Evolutionary conservation across 2,329 filamentous ascomycete species (phyloP).

Genomic region (Chaetomiaceae sp.): DNA sequence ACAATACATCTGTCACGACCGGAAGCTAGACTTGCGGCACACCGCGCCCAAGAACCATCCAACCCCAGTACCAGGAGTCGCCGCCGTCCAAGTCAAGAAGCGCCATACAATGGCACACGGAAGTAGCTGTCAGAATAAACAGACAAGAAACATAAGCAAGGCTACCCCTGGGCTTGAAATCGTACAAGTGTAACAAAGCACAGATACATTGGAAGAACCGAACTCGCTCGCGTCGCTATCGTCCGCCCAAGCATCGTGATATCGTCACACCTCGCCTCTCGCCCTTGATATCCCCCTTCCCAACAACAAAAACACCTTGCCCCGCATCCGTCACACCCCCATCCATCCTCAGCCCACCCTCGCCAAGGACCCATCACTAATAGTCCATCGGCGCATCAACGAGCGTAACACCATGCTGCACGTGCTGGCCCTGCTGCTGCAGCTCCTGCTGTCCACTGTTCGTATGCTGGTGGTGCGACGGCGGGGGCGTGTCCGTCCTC

Average conservation of each 20-base stretch:
- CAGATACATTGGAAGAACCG: slow-evolving; percentile 3
- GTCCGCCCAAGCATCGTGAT: slow-evolving; percentile 3
- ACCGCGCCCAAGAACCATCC: too few relatives aligned
- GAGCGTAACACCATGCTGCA: slow-evolving; percentile 54
- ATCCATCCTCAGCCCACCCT: not conserved
- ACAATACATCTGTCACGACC: too few relatives aligned
- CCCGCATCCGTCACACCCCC: too few relatives aligned
- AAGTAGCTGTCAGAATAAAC: not conserved
- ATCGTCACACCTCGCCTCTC: not conserved
- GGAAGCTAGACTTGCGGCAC: too few relatives aligned
- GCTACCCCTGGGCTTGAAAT: not conserved
- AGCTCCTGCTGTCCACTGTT: not conserved
- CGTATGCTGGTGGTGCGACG: slow-evolving; percentile 7
- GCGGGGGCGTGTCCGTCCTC: slow-evolving; percentile 18
- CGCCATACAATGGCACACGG: too few relatives aligned
- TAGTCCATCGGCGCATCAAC: slow-evolving; percentile 76
- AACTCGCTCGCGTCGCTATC: slow-evolving; percentile 4
- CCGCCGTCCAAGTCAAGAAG: too few relatives aligned
- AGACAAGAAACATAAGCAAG: not conserved
- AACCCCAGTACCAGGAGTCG: too few relatives aligned
- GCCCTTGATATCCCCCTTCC: not conserved
- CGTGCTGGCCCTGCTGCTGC: slow-evolving; percentile 22
- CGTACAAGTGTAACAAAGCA: slow-evolving; percentile 6
- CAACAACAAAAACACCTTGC: not conserved
- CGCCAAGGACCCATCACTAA: slow-evolving; percentile 31